Evolutionary conservation across 495 filamentous ascomycete species (phyloP), one percentile per base, ranked within the genome.

Genomic region (Tuber microsphaerosporum): DNA sequence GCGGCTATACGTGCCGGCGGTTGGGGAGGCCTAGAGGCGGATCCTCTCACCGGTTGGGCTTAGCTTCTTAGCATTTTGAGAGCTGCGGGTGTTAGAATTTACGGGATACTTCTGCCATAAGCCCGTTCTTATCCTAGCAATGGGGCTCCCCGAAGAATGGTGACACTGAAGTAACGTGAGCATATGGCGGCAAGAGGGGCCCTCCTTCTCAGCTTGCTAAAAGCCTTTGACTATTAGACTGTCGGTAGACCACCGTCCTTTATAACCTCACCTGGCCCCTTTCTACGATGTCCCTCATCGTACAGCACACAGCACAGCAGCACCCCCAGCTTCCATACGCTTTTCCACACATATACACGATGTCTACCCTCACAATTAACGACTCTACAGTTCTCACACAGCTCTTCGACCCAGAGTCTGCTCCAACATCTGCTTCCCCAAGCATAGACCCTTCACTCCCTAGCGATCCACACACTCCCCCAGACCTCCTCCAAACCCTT

Each of bases 321-420:
- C n/a, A 0, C n/a, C 26, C 51, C 26, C 51, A 31, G n/a, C 10
- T 31, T 61, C 51, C 51, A 3, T 31, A 26, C 51, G 1, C 51
- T 31, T 16, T 31, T 14, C 51, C 6, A 61, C 26, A 61, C 51
- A 31, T 2, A n/a, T 2, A n/a, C 51, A 26, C 51, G 8, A 61
- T 61, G 51, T 61, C 51, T 61, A 10, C 51, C 46, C 89, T 97
- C 42, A 91, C 90, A 73, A 83, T 84, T 41, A 91, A 91, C 80
- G 93, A 96, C 84, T 83, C 89, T 75, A 87, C 89, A 46, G 89
- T 94, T 76, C 89, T 95, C 65, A 86, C 90, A 79, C 91, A 92
- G 73, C 90, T 97, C 83, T 93, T 92, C 80, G 92, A 95, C 77
- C 90, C 91, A 19, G 93, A 94, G 81, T 87, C 89, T 44, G 88